A percentile compares a stretch with the other conserved stretches of the same genome.
These are phyloP conservation scores for Penicillium cataractarum DNA, from an alignment of 495 filamentous ascomycete genomes.

Conservation along the genomic window DNA sequence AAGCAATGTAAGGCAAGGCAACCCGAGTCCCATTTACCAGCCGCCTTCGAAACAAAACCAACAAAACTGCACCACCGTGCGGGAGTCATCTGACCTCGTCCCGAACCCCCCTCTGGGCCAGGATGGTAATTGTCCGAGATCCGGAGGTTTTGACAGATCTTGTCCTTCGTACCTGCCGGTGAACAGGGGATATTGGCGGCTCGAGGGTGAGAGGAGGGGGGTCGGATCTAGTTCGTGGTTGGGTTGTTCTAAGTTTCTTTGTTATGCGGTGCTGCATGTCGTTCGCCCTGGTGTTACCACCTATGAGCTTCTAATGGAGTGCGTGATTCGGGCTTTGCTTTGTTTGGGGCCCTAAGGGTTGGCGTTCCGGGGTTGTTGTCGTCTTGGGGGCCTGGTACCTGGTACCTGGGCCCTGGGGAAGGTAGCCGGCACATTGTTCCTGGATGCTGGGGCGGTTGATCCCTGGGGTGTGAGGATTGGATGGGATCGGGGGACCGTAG, in stretches of 20 bases:
- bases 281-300: conserved; percentile 11
- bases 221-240: conserved; percentile 6
- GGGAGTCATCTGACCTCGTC: conserved; percentile 28
- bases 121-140: conserved; percentile 20
- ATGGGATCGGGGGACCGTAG: background rate
- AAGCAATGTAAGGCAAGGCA: conserved; percentile 2
- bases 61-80: conserved; percentile 10
- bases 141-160: conserved; percentile 7
- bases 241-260: conserved; percentile 4
- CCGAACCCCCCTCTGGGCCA: background rate
- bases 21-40: conserved; percentile 10
- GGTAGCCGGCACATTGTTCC: background rate
- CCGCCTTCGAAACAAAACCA: conserved; percentile 15
- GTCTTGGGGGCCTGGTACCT: conserved; percentile 22
- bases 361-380: background rate
- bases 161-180: background rate
- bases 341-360: background rate
- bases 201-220: background rate
- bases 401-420: conserved; percentile 23
- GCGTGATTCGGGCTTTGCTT: background rate
- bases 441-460: conserved; percentile 16
- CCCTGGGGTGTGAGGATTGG: conserved; percentile 10
- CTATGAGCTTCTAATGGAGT: background rate
- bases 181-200: background rate
- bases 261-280: conserved; percentile 1